phyloP scores from a whole-genome alignment of 2,329 filamentous ascomycete species.

The Colletotrichum viniferum region DNA sequence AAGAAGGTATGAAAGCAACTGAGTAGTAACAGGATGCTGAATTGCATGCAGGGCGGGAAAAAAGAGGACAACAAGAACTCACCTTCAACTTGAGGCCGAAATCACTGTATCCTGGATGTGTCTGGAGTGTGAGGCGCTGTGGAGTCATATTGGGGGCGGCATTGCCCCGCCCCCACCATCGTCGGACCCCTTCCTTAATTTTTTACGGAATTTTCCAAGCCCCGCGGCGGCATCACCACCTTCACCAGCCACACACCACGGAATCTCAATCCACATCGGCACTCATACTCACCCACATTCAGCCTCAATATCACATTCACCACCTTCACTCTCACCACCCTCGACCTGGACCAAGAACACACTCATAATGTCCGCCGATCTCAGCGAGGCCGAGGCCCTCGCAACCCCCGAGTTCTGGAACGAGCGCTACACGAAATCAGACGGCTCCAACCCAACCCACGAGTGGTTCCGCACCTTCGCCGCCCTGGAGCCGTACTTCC shows the following conservation, averaged over 20 bases:
- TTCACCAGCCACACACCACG: background rate
- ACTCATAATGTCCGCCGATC: background rate
- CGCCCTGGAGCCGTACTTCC: constrained; percentile 52
- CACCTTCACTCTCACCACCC: background rate
- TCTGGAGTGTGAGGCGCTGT: background rate
- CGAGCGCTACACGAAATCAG: constrained; percentile 45
- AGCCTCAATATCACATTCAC: background rate
- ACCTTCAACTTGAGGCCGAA: background rate
- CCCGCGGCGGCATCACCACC: background rate
- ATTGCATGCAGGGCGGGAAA: background rate
- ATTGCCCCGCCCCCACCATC: background rate
- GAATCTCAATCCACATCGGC: background rate
- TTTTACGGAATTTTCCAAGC: background rate
- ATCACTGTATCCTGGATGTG: background rate
- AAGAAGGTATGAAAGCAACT: background rate
- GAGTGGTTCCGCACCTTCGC: constrained; percentile 59
- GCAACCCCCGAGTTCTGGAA: constrained; percentile 55
- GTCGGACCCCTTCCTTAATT: background rate
- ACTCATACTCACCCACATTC: background rate
- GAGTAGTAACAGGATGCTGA: background rate
- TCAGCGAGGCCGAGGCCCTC: constrained; percentile 28
- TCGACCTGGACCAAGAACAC: background rate
- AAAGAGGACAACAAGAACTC: background rate
- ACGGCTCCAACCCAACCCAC: constrained; percentile 44
- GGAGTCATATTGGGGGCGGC: background rate